phyloP scores from a whole-genome alignment of 768 basidiomycete species.

The Trametes coccinea region DNA sequence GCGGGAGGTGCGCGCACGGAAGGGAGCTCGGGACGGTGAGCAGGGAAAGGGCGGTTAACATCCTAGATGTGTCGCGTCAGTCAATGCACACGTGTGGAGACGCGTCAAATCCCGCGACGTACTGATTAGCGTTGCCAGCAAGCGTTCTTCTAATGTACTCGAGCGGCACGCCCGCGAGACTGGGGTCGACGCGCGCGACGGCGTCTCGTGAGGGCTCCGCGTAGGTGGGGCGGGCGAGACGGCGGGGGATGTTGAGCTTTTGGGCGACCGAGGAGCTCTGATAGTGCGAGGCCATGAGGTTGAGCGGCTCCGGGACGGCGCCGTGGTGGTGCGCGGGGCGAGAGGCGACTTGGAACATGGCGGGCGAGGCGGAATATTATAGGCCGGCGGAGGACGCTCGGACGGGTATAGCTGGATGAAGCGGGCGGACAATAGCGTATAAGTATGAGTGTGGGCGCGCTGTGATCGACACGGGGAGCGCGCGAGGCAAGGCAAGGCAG shows the following conservation, averaged over 20 bases:
- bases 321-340: slow-evolving; percentile 28
- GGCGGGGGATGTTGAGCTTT: slow-evolving; percentile 73
- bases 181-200: slow-evolving; percentile 54
- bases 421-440: slow-evolving; percentile 21
- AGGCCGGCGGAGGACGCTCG: slow-evolving; percentile 15
- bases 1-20: slow-evolving; percentile 30
- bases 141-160: slow-evolving; percentile 59
- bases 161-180: slow-evolving; percentile 54
- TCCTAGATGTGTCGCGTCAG: slow-evolving; percentile 14
- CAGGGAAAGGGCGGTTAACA: slow-evolving; percentile 29
- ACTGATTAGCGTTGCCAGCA: slow-evolving; percentile 30
- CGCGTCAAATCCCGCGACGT: slow-evolving; percentile 8
- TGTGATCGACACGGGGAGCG: slow-evolving; percentile 24
- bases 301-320: slow-evolving; percentile 23
- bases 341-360: slow-evolving; percentile 35
- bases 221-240: slow-evolving; percentile 64
- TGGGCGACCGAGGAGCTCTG: slow-evolving; percentile 16
- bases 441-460: slow-evolving; percentile 10
- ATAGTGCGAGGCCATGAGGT: slow-evolving; percentile 26
- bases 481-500: slow-evolving; percentile 11
- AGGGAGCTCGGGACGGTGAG: slow-evolving; percentile 30
- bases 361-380: neutral
- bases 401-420: slow-evolving; percentile 16
- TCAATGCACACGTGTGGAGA: neutral
- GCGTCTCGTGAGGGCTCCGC: slow-evolving; percentile 60